Base-by-base conservation (phyloP, 306 rosid genomes). In the Aeschynomene evenia region DNA sequence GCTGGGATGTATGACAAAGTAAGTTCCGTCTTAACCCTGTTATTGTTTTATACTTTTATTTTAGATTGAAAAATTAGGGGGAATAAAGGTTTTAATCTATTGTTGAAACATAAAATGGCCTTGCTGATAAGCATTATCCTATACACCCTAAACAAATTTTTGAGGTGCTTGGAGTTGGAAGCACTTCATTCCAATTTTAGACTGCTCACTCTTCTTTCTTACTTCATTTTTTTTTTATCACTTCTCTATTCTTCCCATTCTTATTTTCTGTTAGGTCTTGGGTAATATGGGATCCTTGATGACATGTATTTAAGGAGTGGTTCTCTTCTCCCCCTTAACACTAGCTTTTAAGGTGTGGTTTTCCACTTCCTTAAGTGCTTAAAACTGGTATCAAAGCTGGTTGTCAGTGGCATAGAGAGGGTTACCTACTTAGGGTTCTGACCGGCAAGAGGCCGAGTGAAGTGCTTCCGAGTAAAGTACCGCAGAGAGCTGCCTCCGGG, bases 1-100 rank as follows among this genome's bases (percentile, higher is more conserved):
- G 86, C 96, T 84, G 97, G 99, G 80, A 73, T 94, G 78, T 87
- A 81, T 81, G 96, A 94, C 76, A 85, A 90, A 74, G 99, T 87
- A 88, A 84, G 64, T 65, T 46, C 59, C 57, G 65, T 65, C 45
- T 9, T 63, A 58, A 63, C 70, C 71, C 37, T 58, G 11, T 4
- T 54, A 5, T 53, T 31, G 26, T 70, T 56, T 4, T 54, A 5
- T 53, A 22, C 21, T 70, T 56, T 51, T 15, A 48, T 60, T 59
- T 70, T 54, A 65, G 52, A 22, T n/a, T n/a, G 31, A 46, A 57
- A 48, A 62, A 52, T 23, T 18, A 33, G 68, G 45, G 33, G 58
- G 48, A 37, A 48, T 23, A 66, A 39, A 40, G 7, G 36, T 12
- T 21, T 34, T 50, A 23, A 3, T 11, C 56, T 68, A 55, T 16